Percentiles rank a stretch among this genome's conserved stretches.
These are phyloP conservation scores for Fusarium setosum DNA, from an alignment of 2,329 filamentous ascomycete genomes.

Conservation along the genomic window DNA sequence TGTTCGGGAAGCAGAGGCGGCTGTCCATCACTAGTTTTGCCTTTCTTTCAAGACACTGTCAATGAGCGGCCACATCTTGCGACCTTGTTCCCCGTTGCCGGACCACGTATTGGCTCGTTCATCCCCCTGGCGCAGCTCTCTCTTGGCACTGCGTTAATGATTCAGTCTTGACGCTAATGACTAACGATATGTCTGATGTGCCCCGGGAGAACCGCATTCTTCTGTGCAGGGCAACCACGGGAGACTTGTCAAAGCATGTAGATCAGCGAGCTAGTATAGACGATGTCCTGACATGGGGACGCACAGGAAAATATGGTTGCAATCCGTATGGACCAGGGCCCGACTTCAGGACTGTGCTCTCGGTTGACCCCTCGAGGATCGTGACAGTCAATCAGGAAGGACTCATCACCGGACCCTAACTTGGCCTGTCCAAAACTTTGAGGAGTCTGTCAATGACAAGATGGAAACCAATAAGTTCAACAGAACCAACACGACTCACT, in stretches of 20 bases:
- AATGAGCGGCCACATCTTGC: not conserved
- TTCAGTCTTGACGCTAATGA: not conserved
- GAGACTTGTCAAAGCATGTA: too few relatives aligned
- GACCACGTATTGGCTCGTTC: not conserved
- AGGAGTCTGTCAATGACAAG: not conserved
- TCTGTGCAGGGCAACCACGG: too few relatives aligned
- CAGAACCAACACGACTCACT: not conserved
- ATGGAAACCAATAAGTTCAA: not conserved
- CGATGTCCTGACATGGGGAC: too few relatives aligned
- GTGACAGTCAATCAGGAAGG: not conserved
- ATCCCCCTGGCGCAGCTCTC: not conserved
- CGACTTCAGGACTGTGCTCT: not conserved
- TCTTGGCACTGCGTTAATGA: not conserved
- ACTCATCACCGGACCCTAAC: slow-evolving; percentile 4
- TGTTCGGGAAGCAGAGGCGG: too few relatives aligned
- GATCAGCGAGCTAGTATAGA: too few relatives aligned
- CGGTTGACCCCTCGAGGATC: not conserved
- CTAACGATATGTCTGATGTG: not conserved
- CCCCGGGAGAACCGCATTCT: not conserved
- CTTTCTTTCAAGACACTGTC: not conserved
- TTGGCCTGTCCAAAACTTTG: not conserved
- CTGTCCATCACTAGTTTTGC: not conserved
- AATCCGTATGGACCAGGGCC: not conserved
- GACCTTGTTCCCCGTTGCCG: not conserved
- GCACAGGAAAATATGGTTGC: not conserved